Evolutionary conservation across 169 alveolate species (phyloP), one percentile per base, ranked within the genome.

Genomic region (Plasmodium chabaudi): DNA sequence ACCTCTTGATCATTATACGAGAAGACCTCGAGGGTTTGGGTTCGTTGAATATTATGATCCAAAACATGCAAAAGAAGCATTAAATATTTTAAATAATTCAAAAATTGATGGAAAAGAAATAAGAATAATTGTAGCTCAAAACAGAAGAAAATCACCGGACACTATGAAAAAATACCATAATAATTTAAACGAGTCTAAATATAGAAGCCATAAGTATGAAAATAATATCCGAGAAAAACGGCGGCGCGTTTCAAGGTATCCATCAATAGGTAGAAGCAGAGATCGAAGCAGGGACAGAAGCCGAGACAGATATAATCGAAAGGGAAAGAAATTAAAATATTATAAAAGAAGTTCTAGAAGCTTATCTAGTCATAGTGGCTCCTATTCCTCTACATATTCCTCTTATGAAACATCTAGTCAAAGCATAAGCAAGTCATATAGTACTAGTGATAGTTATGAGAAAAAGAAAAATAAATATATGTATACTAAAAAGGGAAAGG

Each of bases 21-120:
- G 90, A 69, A 84, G 95, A 25, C 98, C 98, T 1, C 64, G 98
- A 69, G 98, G 98, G 9, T 97, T 96, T 60, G 98, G 98, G 1
- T 97, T 97, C 64, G 97, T 97, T 4, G 98, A 97, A 84, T 97
- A 94, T 75, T 92, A 79, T 79, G 96, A 96, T 17, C 95, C 95
- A 42, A 89, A 92, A 69, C 97, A 93, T 46, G 98, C 98, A 42
- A 86, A 93, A 55, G 97, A 95, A 47, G 98, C 98, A 10, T 92
- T 97, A 21, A 94, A 91, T 72, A 93, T 90, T 77, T 93, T 96
- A 77, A 98, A 97, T 84, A 94, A 96, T 19, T 88, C 95, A 23
- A 77, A 92, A 46, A 87, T 97, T 34, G 97, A 96, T 88, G 99
- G 99, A 19, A 94, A 92, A 72, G 95, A 94, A 15, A 87, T 97